phyloP scores from a whole-genome alignment of 148 eudicot genomes.

The Vaccinium vitisidaea region DNA sequence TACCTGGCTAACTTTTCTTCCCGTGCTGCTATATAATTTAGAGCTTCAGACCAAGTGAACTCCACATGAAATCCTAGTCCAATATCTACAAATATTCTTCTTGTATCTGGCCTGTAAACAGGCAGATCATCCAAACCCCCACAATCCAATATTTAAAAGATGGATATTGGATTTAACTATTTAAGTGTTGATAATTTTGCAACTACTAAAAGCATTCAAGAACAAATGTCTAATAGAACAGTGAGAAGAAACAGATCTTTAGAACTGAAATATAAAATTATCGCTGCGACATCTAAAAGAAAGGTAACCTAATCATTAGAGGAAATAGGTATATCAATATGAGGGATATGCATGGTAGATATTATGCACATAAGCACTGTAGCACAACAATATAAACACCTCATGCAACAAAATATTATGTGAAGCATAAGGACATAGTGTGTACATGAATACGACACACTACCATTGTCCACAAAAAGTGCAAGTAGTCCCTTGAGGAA shows the following conservation, averaged over 20 bases:
- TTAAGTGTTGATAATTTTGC: neutral
- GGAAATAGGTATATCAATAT: neutral
- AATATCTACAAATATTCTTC: constrained; percentile 79
- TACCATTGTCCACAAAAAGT: neutral
- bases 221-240: neutral
- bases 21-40: constrained; percentile 58
- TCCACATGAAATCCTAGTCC: constrained; percentile 94
- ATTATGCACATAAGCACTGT: neutral
- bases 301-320: neutral
- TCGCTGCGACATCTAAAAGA: neutral
- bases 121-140: neutral
- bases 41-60: constrained; percentile 93
- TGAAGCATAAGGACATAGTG: neutral
- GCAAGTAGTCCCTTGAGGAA: neutral
- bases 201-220: neutral
- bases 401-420: neutral
- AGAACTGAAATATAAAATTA: constrained; percentile 4
- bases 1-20: constrained; percentile 80
- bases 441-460: neutral
- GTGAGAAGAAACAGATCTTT: neutral
- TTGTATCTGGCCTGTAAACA: constrained; percentile 74
- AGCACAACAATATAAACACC: neutral
- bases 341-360: neutral
- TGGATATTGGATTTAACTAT: neutral
- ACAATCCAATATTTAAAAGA: neutral